Conservation (phyloP, 2,329 filamentous ascomycete genomes). For the Aureobasidium sp. region DNA sequence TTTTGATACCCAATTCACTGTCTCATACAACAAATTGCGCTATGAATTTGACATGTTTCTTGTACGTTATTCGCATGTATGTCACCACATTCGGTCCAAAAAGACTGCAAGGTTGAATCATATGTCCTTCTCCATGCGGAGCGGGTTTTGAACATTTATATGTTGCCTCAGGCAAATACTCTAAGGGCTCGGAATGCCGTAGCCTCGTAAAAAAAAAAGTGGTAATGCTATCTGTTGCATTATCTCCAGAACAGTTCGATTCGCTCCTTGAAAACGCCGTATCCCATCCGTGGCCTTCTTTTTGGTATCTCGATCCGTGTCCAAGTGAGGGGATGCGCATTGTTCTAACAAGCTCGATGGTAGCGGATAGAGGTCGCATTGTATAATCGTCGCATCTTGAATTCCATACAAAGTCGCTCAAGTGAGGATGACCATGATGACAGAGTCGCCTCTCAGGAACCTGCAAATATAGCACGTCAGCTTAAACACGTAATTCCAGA, state of each 20-base stretch:
- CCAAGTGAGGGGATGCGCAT: background rate
- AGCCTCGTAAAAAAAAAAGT: background rate
- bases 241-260: background rate
- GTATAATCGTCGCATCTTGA: background rate
- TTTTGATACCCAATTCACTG: background rate
- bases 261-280: background rate
- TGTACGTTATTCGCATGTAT: background rate
- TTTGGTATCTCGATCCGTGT: conserved; percentile 4
- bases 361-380: background rate
- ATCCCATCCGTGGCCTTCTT: background rate
- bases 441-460: conserved; percentile 74
- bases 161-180: background rate
- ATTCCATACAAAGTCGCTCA: conserved; percentile 32
- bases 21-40: background rate
- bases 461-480: background rate
- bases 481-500: background rate
- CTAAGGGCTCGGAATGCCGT: background rate
- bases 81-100: background rate
- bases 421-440: conserved; percentile 75
- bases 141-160: background rate
- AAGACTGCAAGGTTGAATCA: background rate
- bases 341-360: background rate
- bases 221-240: background rate
- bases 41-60: background rate
- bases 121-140: background rate